Conservation (phyloP, 768 basidiomycete species). For the Panellus pusillus region DNA sequence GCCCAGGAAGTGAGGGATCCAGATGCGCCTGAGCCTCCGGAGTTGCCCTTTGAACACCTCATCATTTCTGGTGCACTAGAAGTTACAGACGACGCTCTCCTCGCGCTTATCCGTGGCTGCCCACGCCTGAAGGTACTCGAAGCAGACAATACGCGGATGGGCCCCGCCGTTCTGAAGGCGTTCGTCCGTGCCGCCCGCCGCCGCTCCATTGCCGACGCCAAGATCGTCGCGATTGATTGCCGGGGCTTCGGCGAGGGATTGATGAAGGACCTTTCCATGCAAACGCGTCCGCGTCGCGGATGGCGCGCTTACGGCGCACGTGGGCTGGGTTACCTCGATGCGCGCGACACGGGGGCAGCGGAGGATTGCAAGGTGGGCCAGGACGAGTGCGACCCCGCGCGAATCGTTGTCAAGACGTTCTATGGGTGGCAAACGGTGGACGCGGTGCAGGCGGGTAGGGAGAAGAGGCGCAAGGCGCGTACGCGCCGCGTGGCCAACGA, state of each 20-base stretch:
- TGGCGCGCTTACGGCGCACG: constrained; percentile 76
- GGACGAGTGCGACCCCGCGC: constrained; percentile 75
- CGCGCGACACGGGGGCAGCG: constrained; percentile 52
- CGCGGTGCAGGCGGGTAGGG: constrained; percentile 63
- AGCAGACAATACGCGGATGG: constrained; percentile 77
- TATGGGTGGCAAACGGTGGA: constrained; percentile 88
- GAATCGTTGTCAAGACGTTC: constrained; percentile 81
- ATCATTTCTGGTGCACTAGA: constrained; percentile 66
- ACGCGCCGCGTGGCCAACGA: constrained; percentile 45
- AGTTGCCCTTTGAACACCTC: constrained; percentile 71
- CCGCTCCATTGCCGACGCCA: constrained; percentile 50
- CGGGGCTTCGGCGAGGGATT: constrained; percentile 61
- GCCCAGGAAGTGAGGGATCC: constrained; percentile 16
- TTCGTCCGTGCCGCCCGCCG: constrained; percentile 60
- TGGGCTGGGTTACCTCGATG: constrained; percentile 70
- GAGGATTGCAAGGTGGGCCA: constrained; percentile 69
- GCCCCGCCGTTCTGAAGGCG: constrained; percentile 57
- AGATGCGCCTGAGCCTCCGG: constrained; percentile 42
- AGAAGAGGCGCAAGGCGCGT: constrained; percentile 59
- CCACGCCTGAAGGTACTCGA: constrained; percentile 64
- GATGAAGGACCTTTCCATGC: constrained; percentile 58
- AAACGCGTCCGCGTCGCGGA: constrained; percentile 68
- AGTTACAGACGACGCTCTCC: constrained; percentile 64
- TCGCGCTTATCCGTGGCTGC: constrained; percentile 64
- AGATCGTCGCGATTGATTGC: constrained; percentile 74